Base-by-base conservation (phyloP, 768 basidiomycete genomes). In the Candolleomyces efflorescens region DNA sequence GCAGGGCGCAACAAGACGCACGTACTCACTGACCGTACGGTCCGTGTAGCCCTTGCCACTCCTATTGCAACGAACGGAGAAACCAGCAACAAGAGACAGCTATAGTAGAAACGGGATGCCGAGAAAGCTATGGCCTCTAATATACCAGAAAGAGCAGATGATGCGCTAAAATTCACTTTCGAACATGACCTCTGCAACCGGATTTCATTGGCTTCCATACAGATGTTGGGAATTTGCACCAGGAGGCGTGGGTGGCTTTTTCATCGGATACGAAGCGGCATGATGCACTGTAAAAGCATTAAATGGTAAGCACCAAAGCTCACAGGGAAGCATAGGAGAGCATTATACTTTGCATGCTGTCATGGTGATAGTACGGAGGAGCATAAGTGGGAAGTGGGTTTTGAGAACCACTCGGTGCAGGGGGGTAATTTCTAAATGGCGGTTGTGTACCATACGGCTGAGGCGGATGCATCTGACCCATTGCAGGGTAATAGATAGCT, bases 191-290 rank as follows among this genome's bases (percentile, higher is more conserved):
- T 58, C 88, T 87, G 77, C 85, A 54, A 87, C 87, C 23, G 84
- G 87, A 54, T 82, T 84, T 36, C 85, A 81, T 58, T 84, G 83
- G 17, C 80, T 82, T 59, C 79, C 83, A 47, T 92, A 92, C 36
- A 80, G 82, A 67, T 91, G 90, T 60, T 86, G 87, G 41, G 82
- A 82, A 45, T 75, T 80, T 57, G 78, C 82, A 53, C 64, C 65
- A 10, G 67, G 68, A 51, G 86, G 85, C 6, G 87, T 87, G 55
- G 87, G 89, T 55, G 85, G 88, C 87, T 92, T 91, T 90, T 93
- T 93, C 88, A 91, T 90, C n/a, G 82, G 87, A 69, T 93, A 94
- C 48, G 89, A 87, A 62, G 90, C 84, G 36, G 92, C 89, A 64
- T 92, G 92, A 71, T 86, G 86, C 69, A 93, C 92, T 94, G 73